phyloP scores from a whole-genome alignment of 768 basidiomycete species.

The Mycena albidolilacea region DNA sequence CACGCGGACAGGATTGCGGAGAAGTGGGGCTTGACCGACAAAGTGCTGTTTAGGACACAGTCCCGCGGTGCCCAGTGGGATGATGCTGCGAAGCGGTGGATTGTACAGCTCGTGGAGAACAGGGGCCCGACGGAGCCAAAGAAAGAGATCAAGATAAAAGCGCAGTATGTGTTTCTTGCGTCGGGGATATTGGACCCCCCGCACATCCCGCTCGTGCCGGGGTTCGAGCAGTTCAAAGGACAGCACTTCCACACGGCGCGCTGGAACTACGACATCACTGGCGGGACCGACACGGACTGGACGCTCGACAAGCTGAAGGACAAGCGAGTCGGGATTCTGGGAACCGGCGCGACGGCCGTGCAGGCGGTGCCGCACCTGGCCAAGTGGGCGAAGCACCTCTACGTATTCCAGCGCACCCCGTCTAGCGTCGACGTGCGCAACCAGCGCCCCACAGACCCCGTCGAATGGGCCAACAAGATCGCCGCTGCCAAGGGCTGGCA shows the following conservation, averaged over 20 bases:
- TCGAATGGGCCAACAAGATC: conserved; percentile 27
- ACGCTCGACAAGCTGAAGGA: conserved; percentile 25
- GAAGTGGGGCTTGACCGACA: conserved; percentile 35
- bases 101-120: too few species aligned
- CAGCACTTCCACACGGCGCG: too few species aligned
- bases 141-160: not conserved
- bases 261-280: too few species aligned
- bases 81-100: too few species aligned
- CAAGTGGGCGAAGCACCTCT: conserved; percentile 35
- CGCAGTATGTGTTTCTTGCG: conserved; percentile 24
- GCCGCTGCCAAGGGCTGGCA: conserved; percentile 34
- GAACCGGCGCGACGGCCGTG: conserved; percentile 40
- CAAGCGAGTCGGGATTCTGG: conserved; percentile 36
- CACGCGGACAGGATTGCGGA: conserved; percentile 39
- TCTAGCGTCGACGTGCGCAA: conserved; percentile 28
- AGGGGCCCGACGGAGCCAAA: too few species aligned
- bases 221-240: conserved; percentile 12
- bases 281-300: conserved; percentile 30
- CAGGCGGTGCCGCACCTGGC: conserved; percentile 38
- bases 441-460: conserved; percentile 19
- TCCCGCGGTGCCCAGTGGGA: conserved; percentile 16
- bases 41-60: conserved; percentile 31
- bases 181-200: conserved; percentile 14
- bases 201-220: conserved; percentile 26
- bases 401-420: conserved; percentile 41